Evolutionary conservation across 805 yeast species (phyloP).

Genomic region (Zygosaccharomyces gambellarensis): DNA sequence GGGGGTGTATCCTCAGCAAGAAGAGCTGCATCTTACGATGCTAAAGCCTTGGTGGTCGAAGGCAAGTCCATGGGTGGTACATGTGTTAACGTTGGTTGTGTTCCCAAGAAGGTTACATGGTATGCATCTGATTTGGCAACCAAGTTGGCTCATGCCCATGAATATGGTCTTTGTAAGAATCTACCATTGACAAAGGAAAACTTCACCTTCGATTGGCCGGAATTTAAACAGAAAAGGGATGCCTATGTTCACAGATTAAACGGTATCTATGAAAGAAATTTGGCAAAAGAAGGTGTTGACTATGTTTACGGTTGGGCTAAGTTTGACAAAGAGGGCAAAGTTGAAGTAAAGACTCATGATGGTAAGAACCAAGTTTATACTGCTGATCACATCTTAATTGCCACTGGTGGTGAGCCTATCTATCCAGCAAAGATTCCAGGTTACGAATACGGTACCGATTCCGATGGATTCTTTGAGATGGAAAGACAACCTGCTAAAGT

Average conservation of each 20-base stretch:
- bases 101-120: conserved; percentile 99
- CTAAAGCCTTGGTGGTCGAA: conserved; percentile 79
- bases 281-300: conserved; percentile 85
- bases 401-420: conserved; percentile 88
- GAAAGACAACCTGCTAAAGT: conserved; percentile 83
- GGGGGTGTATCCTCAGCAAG: conserved; percentile 99
- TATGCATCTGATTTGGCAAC: conserved; percentile 87
- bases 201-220: conserved; percentile 73
- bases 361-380: conserved; percentile 56
- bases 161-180: conserved; percentile 72
- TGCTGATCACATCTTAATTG: conserved; percentile 80
- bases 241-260: conserved; percentile 83
- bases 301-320: conserved; percentile 81
- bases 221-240: conserved; percentile 82
- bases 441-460: conserved; percentile 73
- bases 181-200: conserved; percentile 46
- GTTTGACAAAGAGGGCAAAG: conserved; percentile 63
- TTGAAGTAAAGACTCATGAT: conserved; percentile 71
- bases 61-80: conserved; percentile 89
- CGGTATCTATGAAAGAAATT: conserved; percentile 87
- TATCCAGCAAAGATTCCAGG: conserved; percentile 70
- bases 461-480: conserved; percentile 87
- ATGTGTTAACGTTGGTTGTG: conserved; percentile 99
- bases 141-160: conserved; percentile 65
- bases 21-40: conserved; percentile 92